Base-by-base conservation (phyloP, 2,329 filamentous ascomycete species). In the Cercospora sp. region DNA sequence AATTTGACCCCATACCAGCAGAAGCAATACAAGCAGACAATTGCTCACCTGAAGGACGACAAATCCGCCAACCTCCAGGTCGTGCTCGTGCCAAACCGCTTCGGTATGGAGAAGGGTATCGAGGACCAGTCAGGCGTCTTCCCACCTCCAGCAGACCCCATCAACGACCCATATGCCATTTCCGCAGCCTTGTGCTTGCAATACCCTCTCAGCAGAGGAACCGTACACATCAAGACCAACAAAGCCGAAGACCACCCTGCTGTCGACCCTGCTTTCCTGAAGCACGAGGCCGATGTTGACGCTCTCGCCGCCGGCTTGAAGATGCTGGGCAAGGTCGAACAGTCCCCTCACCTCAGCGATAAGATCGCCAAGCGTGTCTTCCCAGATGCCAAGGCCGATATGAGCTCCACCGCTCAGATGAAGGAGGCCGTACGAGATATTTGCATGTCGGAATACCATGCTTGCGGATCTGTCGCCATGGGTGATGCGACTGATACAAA, bases 271-370 rank as follows among this genome's bases (percentile, higher is more conserved):
- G 70, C 70, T 26, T 77, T 72, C 68, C 66, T 76, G 60, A 79
- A 75, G 28, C 81, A 83, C 31, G 85, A 85, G 12, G 77, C 84
- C 3, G 84, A 86, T 69, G 81, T 89, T 60, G 68, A 70, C 30
- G 71, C 75, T 20, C 71, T 75, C 58, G 75, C 75, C 26, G 74
- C 75, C 8, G 75, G 78, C 9, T 63, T 79, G 16, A 71, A 75
- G 28, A 75, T 86, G 59, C 67, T 82, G 5, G 77, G 82, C 0
- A 75, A 79, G 20, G 82, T 86, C 76, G 78, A 79, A 5, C 73
- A 81, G 13, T 80, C 80, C 10, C 74, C 80, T 1, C 76, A 76
- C 0, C 81, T 86, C 31, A 77, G 77, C 0, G 73, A 80, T 12
- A 81, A 78, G 13, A 81, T 87, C 48, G 63, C 69, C 0, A 68